Conservation (phyloP, 495 filamentous ascomycete genomes). For the Aspergillus ostianus region DNA sequence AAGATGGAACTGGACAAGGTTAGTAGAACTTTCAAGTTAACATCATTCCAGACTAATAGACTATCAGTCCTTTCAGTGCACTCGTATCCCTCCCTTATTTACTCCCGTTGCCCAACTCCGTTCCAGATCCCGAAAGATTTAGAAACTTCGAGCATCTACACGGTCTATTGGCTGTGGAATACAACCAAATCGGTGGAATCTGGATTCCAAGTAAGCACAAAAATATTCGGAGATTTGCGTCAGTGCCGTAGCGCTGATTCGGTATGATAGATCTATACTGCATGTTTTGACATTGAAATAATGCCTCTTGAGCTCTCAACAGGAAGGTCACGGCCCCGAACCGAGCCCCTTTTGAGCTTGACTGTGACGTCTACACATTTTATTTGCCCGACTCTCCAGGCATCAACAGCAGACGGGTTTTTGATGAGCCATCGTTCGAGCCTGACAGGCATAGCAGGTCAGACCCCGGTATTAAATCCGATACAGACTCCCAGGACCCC, state of each 20-base stretch:
- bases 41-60: not conserved
- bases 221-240: not conserved
- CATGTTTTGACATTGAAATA: not conserved
- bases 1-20: not conserved
- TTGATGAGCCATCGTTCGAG: too few relatives aligned
- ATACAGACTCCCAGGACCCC: too few relatives aligned
- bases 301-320: not conserved
- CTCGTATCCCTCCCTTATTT: not conserved
- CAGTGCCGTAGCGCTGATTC: not conserved
- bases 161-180: not conserved
- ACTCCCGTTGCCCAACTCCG: not conserved
- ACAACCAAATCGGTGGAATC: not conserved
- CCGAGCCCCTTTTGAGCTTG: not conserved
- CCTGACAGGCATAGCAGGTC: too few relatives aligned
- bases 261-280: not conserved
- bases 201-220: not conserved
- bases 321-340: not conserved
- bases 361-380: too few relatives aligned
- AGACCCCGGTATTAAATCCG: too few relatives aligned
- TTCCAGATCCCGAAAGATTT: not conserved
- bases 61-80: not conserved
- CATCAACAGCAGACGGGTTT: too few relatives aligned
- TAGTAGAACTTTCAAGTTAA: not conserved
- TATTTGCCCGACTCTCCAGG: too few relatives aligned
- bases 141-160: not conserved